phyloP scores from a whole-genome alignment of 2,329 filamentous ascomycete genomes.

The Colletotrichum liaoningense region DNA sequence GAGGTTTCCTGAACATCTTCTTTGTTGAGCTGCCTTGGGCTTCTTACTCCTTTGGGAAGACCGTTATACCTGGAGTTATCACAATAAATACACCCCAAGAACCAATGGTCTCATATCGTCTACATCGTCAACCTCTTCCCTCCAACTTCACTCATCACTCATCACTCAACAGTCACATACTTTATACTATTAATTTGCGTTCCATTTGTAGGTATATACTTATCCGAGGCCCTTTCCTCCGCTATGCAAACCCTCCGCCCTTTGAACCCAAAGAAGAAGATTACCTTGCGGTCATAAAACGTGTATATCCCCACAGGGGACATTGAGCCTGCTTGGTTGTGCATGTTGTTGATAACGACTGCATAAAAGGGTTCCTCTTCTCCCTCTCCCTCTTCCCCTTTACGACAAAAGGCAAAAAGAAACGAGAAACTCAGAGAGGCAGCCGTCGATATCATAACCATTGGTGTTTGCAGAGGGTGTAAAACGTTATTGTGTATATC shows the following conservation, averaged over 20 bases:
- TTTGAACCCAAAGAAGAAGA: background rate
- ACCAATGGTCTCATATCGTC: too few relatives aligned
- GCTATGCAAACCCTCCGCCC: background rate
- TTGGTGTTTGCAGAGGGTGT: slow-evolving; percentile 21
- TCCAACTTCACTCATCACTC: too few relatives aligned
- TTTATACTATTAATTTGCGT: slow-evolving; percentile 7
- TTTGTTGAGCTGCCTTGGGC: too few relatives aligned
- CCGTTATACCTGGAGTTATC: too few relatives aligned
- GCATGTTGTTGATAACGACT: slow-evolving; percentile 2
- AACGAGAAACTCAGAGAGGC: slow-evolving; percentile 6
- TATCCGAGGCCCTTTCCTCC: background rate
- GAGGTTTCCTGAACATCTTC: too few relatives aligned
- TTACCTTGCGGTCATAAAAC: background rate
- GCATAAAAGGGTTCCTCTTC: background rate
- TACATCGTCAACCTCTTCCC: too few relatives aligned
- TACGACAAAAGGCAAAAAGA: background rate
- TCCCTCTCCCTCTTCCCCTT: background rate
- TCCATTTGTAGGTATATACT: slow-evolving; percentile 6
- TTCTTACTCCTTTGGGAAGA: too few relatives aligned
- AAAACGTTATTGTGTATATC: background rate
- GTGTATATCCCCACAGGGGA: background rate
- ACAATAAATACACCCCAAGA: too few relatives aligned
- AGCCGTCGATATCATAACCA: slow-evolving; percentile 32
- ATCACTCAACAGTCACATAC: too few relatives aligned
- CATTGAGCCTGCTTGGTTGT: background rate